Evolutionary conservation across 2,329 filamentous ascomycete species (phyloP), one percentile per base, ranked within the genome.

Genomic region (Pseudogymnoascus sp.): DNA sequence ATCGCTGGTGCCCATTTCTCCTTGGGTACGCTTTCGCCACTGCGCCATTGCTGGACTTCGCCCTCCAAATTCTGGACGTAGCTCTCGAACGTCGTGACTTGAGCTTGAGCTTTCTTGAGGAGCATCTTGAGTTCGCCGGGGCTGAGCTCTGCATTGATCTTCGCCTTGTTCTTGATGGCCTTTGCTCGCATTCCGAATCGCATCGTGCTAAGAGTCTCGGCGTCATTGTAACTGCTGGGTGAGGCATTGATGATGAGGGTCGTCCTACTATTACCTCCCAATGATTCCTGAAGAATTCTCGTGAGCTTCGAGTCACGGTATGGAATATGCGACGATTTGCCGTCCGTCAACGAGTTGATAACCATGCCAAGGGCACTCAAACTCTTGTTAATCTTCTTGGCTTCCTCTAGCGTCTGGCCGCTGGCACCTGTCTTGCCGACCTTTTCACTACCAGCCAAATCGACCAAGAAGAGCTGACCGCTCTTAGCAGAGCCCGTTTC

Each of bases 341-440:
- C 93, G 75, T 98, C 95, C 2, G 95, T 97, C 71, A 99, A 80
- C 63, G 93, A 87, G 78, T 98, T 98, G 83, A 99, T 99, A 79
- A 98, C 95, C 93, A 97, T 98, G 72, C 95, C 95, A 66, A 99
- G 83, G 63, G 95, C 93, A 79, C 93, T 97, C 80, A 99, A 84
- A 83, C 92, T 97, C 84, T 98, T 98, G 84, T 99, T 99, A 84
- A 99, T 99, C 83, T 99, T 99, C 83, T 98, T 98, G 66, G 95
- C 95, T 77, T 99, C 95, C 77, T 98, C 95, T 48, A 99, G 82
- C 4, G 93, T 98, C 78, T 98, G 95, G 64, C 95, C 95, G 75
- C 92, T 97, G 67, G 95, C 95, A 71, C 95, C 95, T 31, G 95
- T 99, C 84, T 99, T 98, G 75, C 95, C 93, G 62, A 98, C 92